Percentiles rank a stretch among this genome's conserved stretches.
Conservation (phyloP, 768 basidiomycete genomes). For the Leucocoprinus leucothites region DNA sequence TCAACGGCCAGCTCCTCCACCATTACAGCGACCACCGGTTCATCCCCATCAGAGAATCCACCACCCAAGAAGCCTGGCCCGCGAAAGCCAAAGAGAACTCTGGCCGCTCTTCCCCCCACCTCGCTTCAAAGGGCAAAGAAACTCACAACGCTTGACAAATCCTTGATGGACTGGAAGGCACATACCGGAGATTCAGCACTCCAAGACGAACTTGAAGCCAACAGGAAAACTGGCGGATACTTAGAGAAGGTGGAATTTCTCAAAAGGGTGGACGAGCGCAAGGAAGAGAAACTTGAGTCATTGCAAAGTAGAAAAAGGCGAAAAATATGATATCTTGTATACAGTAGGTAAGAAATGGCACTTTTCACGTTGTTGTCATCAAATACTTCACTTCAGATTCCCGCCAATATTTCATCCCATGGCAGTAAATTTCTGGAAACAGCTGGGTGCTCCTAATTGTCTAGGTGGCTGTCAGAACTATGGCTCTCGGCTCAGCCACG, state of each 20-base stretch:
- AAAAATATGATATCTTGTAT: conserved; percentile 21
- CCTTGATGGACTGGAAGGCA: conserved; percentile 80
- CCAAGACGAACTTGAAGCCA: conserved; percentile 72
- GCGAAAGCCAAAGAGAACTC: conserved; percentile 58
- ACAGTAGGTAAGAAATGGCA: background rate
- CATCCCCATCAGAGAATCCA: conserved; percentile 21
- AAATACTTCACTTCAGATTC: too few relatives aligned
- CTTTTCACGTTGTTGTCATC: background rate
- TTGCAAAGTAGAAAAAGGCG: conserved; percentile 55
- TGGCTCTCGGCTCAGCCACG: too few relatives aligned
- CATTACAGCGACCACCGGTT: background rate
- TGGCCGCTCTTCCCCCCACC: conserved; percentile 51
- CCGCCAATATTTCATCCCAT: too few relatives aligned
- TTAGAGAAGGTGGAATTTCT: conserved; percentile 85
- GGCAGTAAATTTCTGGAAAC: too few relatives aligned
- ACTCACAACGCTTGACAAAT: conserved; percentile 82
- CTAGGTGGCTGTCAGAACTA: too few relatives aligned
- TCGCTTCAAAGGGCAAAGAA: conserved; percentile 58
- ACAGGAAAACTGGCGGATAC: conserved; percentile 74
- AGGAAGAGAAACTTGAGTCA: conserved; percentile 60
- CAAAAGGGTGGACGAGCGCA: conserved; percentile 68
- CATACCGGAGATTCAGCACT: conserved; percentile 51
- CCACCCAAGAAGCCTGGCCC: conserved; percentile 53
- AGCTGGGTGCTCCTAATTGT: too few relatives aligned
- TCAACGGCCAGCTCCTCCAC: conserved; percentile 13